Conservation (phyloP, 257 asterid species). For the Apocynum venetum region DNA sequence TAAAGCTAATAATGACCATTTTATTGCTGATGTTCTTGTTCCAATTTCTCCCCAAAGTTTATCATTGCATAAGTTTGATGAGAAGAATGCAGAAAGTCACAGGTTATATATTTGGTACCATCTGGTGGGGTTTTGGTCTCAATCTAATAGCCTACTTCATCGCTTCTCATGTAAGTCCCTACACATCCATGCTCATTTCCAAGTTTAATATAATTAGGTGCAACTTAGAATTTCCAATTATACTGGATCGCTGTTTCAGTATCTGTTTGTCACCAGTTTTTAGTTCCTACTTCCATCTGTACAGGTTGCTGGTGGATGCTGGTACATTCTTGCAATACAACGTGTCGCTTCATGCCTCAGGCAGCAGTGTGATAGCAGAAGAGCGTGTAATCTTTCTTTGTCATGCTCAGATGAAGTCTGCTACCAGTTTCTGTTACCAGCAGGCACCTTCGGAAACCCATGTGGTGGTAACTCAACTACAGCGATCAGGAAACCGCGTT, state of each 20-base stretch:
- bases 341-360: slow-evolving; percentile 75
- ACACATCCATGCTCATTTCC: neutral
- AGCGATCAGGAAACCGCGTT: slow-evolving; percentile 30
- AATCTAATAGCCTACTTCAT: slow-evolving; percentile 93
- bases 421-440: slow-evolving; percentile 53
- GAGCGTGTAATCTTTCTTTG: slow-evolving; percentile 44
- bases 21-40: slow-evolving; percentile 73
- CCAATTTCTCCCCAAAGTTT: slow-evolving; percentile 85
- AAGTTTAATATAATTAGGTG: neutral
- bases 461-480: slow-evolving; percentile 62
- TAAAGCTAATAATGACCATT: slow-evolving; percentile 60
- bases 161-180: slow-evolving; percentile 77
- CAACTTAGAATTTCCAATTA: neutral
- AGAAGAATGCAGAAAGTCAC: slow-evolving; percentile 89
- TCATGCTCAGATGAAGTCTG: slow-evolving; percentile 82
- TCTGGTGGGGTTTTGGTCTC: slow-evolving; percentile 98
- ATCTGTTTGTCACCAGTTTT: neutral
- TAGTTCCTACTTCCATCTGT: neutral
- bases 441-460: slow-evolving; percentile 45
- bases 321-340: slow-evolving; percentile 91
- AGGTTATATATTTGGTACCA: slow-evolving; percentile 85
- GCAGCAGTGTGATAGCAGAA: slow-evolving; percentile 47
- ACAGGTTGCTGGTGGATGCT: slow-evolving; percentile 96
- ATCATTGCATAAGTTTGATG: slow-evolving; percentile 73
- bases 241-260: neutral